Conservation (phyloP, 305 asterid genomes). For the Nicotiana rustica region DNA sequence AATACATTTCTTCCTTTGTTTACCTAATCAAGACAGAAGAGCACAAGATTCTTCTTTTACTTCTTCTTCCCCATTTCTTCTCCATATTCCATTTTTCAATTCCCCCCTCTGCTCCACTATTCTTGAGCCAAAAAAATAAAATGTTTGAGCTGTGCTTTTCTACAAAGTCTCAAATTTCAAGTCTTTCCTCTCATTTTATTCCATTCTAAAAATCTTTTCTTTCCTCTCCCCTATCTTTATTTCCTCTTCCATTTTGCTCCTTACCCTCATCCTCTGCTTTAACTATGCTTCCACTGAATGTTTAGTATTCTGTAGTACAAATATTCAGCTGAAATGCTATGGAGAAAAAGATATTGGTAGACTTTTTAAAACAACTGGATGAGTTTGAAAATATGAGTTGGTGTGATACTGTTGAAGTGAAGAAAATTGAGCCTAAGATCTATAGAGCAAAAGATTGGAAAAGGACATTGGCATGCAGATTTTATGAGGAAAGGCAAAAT, state of each 20-base stretch:
- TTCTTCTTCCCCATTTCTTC: constrained; percentile 36
- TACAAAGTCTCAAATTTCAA: constrained; percentile 45
- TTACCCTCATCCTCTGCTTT: constrained; percentile 48
- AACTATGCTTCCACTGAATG: background rate
- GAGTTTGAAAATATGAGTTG: background rate
- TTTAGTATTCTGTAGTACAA: constrained; percentile 15
- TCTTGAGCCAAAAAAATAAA: background rate
- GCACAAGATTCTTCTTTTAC: constrained; percentile 43
- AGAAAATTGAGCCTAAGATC: constrained; percentile 38
- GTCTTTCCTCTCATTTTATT: constrained; percentile 54
- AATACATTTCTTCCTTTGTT: background rate
- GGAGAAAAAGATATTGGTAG: constrained; percentile 51
- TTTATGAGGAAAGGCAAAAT: constrained; percentile 67
- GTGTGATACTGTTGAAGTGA: constrained; percentile 54
- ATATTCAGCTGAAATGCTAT: constrained; percentile 27
- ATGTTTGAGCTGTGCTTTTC: constrained; percentile 59
- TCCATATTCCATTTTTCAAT: constrained; percentile 1
- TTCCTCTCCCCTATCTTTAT: constrained; percentile 56
- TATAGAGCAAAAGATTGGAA: constrained; percentile 73
- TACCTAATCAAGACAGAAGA: background rate
- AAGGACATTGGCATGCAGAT: constrained; percentile 79
- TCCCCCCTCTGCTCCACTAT: constrained; percentile 10
- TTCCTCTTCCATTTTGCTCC: constrained; percentile 48
- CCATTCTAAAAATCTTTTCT: constrained; percentile 58
- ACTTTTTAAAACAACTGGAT: constrained; percentile 56